Conservation (phyloP, 73 alveolate species). For the Symbiodinium pilosum region DNA sequence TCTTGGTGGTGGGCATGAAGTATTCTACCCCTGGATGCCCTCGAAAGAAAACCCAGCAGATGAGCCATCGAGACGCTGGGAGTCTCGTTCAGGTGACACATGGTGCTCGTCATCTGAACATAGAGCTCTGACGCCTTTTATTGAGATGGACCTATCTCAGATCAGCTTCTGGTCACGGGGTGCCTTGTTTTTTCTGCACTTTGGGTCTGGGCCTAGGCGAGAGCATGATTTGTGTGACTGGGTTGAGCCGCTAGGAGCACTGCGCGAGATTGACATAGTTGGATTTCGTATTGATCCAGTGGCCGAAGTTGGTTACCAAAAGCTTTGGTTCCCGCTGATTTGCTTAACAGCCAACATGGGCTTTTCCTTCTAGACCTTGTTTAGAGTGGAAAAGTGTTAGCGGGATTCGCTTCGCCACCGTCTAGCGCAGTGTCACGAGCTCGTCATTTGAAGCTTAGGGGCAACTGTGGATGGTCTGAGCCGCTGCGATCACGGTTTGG, state of each 20-base stretch:
- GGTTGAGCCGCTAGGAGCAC: neutral
- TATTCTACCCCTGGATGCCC: constrained; percentile 27
- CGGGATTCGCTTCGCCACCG: neutral
- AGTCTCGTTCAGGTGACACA: neutral
- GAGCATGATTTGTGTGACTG: neutral
- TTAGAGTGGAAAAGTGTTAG: neutral
- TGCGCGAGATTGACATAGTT: neutral
- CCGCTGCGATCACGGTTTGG: neutral
- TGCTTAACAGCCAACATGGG: neutral
- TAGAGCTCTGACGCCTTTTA: neutral
- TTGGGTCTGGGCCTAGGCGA: constrained; percentile 31
- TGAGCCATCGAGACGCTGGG: neutral
- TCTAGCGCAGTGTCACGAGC: neutral
- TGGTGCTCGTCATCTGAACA: no score
- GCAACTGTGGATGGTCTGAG: neutral
- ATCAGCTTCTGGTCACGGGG: neutral
- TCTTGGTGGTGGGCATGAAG: neutral
- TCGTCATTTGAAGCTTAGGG: neutral
- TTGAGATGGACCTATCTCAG: neutral
- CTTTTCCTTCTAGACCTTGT: neutral
- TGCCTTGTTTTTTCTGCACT: neutral
- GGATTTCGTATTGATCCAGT: neutral
- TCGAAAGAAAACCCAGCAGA: constrained; percentile 39
- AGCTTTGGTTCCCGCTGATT: neutral
- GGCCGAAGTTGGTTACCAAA: neutral